Evolutionary conservation across 345 rosid genomes (phyloP).

Genomic region (Acer campestre): DNA sequence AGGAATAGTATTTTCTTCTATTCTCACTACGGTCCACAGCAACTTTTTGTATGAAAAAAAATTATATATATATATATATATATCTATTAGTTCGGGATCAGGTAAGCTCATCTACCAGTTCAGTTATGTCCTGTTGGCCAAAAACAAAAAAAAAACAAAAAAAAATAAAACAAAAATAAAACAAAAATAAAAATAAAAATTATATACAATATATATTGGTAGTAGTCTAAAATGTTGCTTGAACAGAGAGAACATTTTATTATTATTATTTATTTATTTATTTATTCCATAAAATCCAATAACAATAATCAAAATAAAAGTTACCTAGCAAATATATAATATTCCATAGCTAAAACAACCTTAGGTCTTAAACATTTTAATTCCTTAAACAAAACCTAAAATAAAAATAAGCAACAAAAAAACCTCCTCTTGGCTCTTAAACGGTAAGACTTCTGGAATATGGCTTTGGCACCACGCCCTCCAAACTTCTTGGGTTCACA

Average conservation of each 20-base stretch:
- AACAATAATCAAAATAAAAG: background rate
- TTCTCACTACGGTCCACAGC: background rate
- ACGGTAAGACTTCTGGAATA: conserved; percentile 95
- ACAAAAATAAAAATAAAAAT: no score
- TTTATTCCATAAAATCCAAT: background rate
- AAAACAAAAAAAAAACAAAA: no score
- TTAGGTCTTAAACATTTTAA: background rate
- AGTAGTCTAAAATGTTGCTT: no score
- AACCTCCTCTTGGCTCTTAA: conserved; percentile 21
- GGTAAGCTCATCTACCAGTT: no score
- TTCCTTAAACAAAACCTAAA: no score
- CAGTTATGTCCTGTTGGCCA: no score
- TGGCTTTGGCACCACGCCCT: conserved; percentile 83
- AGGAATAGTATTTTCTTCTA: background rate
- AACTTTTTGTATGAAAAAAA: background rate
- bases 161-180: no score
- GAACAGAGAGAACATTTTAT: no score
- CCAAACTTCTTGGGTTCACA: conserved; percentile 97
- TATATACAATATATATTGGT: no score
- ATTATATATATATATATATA: no score
- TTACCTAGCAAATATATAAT: background rate
- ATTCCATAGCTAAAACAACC: background rate
- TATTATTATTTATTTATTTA: no score
- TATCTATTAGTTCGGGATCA: no score
- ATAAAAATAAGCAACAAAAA: conserved; percentile 1